Evolutionary conservation across 2,329 filamentous ascomycete species (phyloP), one percentile per base, ranked within the genome.

Genomic region (Teratosphaeria epicoccoides): DNA sequence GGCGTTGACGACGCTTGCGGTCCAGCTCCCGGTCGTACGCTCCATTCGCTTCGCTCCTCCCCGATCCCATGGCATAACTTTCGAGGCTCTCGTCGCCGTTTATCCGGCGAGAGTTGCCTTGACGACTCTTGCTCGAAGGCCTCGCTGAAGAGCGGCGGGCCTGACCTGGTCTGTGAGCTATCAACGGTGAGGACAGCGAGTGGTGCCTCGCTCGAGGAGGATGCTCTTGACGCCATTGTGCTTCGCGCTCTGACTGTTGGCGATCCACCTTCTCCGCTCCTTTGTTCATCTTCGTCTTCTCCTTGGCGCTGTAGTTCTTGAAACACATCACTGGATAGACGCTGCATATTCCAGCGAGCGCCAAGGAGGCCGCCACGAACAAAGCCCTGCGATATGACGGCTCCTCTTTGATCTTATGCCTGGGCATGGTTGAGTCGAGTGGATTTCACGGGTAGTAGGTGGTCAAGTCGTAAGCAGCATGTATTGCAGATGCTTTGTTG

Each of bases 291-390:
- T 63, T 64, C 12, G 52, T 50, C 47, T 57, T 61, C 55, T 64
- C 60, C 46, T 64, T 65, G 54, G 54, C 57, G 56, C 63, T 66
- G 63, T 63, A 63, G 49, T 63, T 63, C 59, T 67, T 62, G 62
- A 67, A 68, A 52, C 66, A 67, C 49, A 59, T 60, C 45, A 64
- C 43, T 26, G 66, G 66, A 50, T 66, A 65, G 44, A 66, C 45
- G 55, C 64, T 67, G 63, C 66, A 69, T 58, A 65, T 45, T 56
- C 60, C 64, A 22, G 65, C 66, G 24, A 61, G 53, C n/a, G 52
- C 55, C 3, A 68, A 47, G 3, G 64, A 57, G 14, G 57, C 59
- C 26, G 56, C 47, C 29, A 67, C 55, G 52, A 68, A 68, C 24
- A 67, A 58, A 2, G 57, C 60, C 47, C 63, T 63, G 46, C 64